Evolutionary conservation across 768 basidiomycete genomes (phyloP), one percentile per base, ranked within the genome.

Genomic region (Russula sp.): DNA sequence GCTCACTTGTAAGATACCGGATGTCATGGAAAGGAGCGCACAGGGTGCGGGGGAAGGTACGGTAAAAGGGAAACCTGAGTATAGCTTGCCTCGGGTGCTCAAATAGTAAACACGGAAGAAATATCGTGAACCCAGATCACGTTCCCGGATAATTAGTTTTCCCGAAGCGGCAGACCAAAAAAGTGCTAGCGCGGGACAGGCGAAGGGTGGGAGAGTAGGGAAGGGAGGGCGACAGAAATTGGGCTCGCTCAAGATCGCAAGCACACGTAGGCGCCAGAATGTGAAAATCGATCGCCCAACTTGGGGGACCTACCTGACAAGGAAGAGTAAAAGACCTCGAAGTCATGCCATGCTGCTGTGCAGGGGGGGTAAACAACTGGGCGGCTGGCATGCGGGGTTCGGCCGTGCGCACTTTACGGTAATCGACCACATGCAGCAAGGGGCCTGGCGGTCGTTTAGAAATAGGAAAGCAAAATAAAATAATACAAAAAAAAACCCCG

Each of bases 1-100:
- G 67, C 73, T 64, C 58, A 75, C 75, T 61, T 75, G 70, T 6
- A 74, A 65, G 30, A 74, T 59, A 22, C 74, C 72, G 18, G 74
- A 73, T 52, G 75, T 72, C 74, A 75, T 75, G 69, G 57, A 68
- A 52, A 16, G 49, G 22, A 48, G 22, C 46, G 70, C 69, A 50
- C 20, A 32, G 28, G 26, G 22, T 49, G 63, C 53, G 53, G 59
- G 53, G 63, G 71, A 55, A 63, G 69, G 53, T 48, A 40, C 38
- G 38, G 16, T 40, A 40, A 48, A 66, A 62, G 67, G 49, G 69
- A 62, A 38, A 69, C 63, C 46, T 72, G 63, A 44, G 72, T 72
- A 67, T 50, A 57, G n/a, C 38, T n/a, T n/a, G 40, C 22, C 53
- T 56, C 59, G 58, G 56, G 48, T 38, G 56, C 48, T 67, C 48